Evolutionary conservation across 331 rosid species (phyloP).

Genomic region (Arachis monticola): DNA sequence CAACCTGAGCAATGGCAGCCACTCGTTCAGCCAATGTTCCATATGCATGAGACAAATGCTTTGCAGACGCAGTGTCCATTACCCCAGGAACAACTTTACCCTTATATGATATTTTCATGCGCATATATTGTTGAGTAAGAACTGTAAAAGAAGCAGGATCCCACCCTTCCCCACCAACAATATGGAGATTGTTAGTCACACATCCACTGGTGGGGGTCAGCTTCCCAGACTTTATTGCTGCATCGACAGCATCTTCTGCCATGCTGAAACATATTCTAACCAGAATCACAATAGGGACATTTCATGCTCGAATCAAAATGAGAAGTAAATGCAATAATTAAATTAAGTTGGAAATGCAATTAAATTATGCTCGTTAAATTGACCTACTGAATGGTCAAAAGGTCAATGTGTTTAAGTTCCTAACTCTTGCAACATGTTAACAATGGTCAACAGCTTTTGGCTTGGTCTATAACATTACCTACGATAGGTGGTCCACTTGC

Average conservation of each 20-base stretch:
- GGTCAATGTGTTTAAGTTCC: not conserved
- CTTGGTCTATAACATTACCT: conserved; percentile 54
- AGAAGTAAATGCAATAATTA: conserved; percentile 15
- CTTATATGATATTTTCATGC: conserved; percentile 64
- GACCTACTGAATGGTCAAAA: conserved; percentile 15
- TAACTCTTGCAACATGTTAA: not conserved
- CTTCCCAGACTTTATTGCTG: conserved; percentile 85
- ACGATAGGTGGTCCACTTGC: conserved; percentile 95
- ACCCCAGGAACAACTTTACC: conserved; percentile 87
- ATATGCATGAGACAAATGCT: conserved; percentile 84
- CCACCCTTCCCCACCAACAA: conserved; percentile 89
- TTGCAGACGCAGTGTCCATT: conserved; percentile 86
- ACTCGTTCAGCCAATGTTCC: conserved; percentile 77
- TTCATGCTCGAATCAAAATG: conserved; percentile 28
- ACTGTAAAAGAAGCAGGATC: conserved; percentile 84
- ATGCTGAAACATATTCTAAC: conserved; percentile 60
- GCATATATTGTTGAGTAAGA: conserved; percentile 78
- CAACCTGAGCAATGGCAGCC: conserved; percentile 91
- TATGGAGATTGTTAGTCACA: conserved; percentile 58
- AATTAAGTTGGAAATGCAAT: conserved; percentile 20
- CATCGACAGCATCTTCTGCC: conserved; percentile 95
- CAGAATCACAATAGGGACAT: conserved; percentile 36
- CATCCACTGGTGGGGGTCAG: conserved; percentile 63
- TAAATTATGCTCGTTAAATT: not conserved
- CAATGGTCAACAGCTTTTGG: conserved; percentile 27